Evolutionary conservation across 208 protist species (phyloP).

Genomic region (Leishmania turanica): DNA sequence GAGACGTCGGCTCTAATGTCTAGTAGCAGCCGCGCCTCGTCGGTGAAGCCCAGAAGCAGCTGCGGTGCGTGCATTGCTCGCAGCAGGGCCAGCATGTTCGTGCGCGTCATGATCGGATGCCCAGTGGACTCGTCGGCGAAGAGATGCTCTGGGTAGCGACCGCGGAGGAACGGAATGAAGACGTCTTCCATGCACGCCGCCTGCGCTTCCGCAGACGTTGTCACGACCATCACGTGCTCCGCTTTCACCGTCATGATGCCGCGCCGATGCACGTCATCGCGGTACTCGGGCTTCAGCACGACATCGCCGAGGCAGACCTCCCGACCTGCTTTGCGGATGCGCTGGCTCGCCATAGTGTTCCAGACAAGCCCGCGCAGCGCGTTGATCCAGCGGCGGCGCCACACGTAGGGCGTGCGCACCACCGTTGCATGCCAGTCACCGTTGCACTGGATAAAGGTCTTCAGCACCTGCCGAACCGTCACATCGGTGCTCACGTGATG

Average conservation of each 20-base stretch:
- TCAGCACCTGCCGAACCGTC: constrained; percentile 69
- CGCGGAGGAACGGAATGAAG: constrained; percentile 83
- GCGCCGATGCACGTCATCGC: constrained; percentile 55
- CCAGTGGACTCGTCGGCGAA: constrained; percentile 52
- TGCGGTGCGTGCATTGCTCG: constrained; percentile 61
- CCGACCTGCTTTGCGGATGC: constrained; percentile 40
- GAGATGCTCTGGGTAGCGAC: constrained; percentile 58
- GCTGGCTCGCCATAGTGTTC: constrained; percentile 82
- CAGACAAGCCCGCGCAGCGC: constrained; percentile 76
- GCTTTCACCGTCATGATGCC: constrained; percentile 72
- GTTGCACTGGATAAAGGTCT: constrained; percentile 57
- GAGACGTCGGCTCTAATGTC: constrained; percentile 61
- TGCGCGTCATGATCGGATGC: constrained; percentile 77
- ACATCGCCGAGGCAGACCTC: constrained; percentile 73
- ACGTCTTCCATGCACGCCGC: constrained; percentile 72
- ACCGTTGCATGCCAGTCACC: constrained; percentile 74
- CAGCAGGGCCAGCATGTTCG: constrained; percentile 65
- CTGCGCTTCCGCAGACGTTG: constrained; percentile 44
- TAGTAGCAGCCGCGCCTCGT: constrained; percentile 51
- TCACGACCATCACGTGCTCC: constrained; percentile 74
- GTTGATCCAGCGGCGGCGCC: constrained; percentile 80
- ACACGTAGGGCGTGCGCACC: constrained; percentile 65
- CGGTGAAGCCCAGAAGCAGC: constrained; percentile 72
- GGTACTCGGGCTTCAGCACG: constrained; percentile 65
- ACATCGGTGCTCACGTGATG: constrained; percentile 62